Conservation (phyloP, 2,329 filamentous ascomycete species). For the Xylariaceae sp. region DNA sequence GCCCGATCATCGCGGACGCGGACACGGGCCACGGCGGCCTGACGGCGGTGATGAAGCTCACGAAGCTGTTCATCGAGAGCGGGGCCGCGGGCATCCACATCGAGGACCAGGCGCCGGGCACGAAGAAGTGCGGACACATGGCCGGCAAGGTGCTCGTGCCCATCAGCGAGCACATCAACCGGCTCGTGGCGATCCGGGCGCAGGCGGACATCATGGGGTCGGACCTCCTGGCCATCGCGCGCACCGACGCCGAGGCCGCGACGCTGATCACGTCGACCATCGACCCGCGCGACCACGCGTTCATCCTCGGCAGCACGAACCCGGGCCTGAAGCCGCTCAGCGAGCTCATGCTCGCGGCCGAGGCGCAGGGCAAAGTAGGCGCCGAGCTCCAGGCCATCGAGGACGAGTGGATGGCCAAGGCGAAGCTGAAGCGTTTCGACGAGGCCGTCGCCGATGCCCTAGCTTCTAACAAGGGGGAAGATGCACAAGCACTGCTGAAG, state of each 20-base stretch:
- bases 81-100: conserved; percentile 98
- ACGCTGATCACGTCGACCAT: conserved; percentile 96
- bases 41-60: conserved; percentile 99
- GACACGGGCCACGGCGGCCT: conserved; percentile 96
- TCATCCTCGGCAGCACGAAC: conserved; percentile 88
- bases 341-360: conserved; percentile 85
- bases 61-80: conserved; percentile 94
- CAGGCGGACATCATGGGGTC: conserved; percentile 98
- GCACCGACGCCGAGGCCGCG: conserved; percentile 95
- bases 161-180: conserved; percentile 96
- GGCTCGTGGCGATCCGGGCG: conserved; percentile 89
- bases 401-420: conserved; percentile 76
- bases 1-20: conserved; percentile 92
- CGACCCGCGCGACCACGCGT: conserved; percentile 89
- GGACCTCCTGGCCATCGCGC: conserved; percentile 84
- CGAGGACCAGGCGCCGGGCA: conserved; percentile 95
- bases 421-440: conserved; percentile 80
- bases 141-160: conserved; percentile 96
- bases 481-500: conserved; percentile 63
- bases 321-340: conserved; percentile 74
- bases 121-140: conserved; percentile 99
- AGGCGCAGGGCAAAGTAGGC: conserved; percentile 74
- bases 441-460: conserved; percentile 84
- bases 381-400: conserved; percentile 83
- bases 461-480: conserved; percentile 51